Conservation (phyloP, 257 asterid genomes). For the Plantago elongata region DNA sequence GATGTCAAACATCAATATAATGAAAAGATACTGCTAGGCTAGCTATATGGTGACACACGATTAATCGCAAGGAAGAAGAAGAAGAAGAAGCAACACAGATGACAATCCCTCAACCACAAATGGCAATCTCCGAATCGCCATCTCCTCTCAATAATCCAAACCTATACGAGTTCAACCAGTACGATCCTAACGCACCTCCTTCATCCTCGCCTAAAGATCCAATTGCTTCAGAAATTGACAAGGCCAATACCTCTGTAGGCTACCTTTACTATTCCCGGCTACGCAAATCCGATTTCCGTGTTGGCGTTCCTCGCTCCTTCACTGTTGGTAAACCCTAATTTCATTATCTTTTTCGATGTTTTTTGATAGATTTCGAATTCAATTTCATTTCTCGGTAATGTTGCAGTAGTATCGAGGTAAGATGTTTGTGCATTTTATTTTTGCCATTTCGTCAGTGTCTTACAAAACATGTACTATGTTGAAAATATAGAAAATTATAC, state of each 20-base stretch:
- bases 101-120: too few relatives aligned
- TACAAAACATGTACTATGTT: too few relatives aligned
- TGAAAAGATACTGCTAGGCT: too few relatives aligned
- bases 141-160: slow-evolving; percentile 11
- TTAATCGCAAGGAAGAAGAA: too few relatives aligned
- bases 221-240: slow-evolving; percentile 19
- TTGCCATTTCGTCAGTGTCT: too few relatives aligned
- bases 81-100: too few relatives aligned
- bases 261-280: slow-evolving; percentile 68
- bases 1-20: too few relatives aligned
- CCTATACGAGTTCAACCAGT: slow-evolving; percentile 23
- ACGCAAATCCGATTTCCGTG: slow-evolving; percentile 56
- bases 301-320: slow-evolving; percentile 74
- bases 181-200: slow-evolving; percentile 18
- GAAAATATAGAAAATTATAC: too few relatives aligned
- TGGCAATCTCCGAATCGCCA: background rate
- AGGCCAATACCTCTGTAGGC: slow-evolving; percentile 81
- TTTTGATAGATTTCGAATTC: background rate
- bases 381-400: too few relatives aligned
- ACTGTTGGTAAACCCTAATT: slow-evolving; percentile 54
- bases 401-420: too few relatives aligned
- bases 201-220: slow-evolving; percentile 26
- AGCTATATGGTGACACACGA: too few relatives aligned
- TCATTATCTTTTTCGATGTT: background rate
- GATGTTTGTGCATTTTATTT: too few relatives aligned